These are phyloP conservation scores for Acorus calamus DNA, from an alignment of 106 monocot species.

Conservation along the genomic window DNA sequence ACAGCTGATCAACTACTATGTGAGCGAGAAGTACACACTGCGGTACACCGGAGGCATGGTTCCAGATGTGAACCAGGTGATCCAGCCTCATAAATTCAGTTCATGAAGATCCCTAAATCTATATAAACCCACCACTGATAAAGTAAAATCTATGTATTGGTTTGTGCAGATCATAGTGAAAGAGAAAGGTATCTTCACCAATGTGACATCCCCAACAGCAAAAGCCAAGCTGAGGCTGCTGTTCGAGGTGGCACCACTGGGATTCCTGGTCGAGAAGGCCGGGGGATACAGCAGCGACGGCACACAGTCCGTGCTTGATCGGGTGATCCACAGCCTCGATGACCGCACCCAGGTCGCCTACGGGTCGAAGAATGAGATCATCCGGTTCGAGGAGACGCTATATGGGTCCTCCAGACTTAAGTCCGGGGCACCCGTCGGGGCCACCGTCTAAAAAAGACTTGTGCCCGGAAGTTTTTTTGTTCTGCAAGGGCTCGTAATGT, in stretches of 20 bases:
- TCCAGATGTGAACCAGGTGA: constrained; percentile 43
- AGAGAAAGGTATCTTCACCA: constrained; percentile 96
- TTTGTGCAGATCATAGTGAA: constrained; percentile 82
- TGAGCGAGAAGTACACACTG: constrained; percentile 91
- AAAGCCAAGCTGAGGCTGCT: constrained; percentile 90
- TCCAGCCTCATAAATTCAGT: too few species aligned
- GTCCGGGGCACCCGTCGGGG: constrained; percentile 59
- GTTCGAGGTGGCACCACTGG: constrained; percentile 91
- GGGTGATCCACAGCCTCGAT: constrained; percentile 67
- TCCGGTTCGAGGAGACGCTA: constrained; percentile 87
- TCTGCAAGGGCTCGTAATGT: too few species aligned
- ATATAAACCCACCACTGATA: too few species aligned
- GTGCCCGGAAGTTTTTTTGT: too few species aligned
- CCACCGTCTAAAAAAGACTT: constrained; percentile 28
- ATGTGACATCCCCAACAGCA: constrained; percentile 71
- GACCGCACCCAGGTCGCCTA: constrained; percentile 91
- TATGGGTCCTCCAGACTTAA: constrained; percentile 81
- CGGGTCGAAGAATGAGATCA: constrained; percentile 95
- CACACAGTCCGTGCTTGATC: constrained; percentile 72
- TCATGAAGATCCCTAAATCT: too few species aligned
- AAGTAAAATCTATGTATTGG: neutral
- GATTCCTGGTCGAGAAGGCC: constrained; percentile 79
- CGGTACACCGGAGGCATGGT: constrained; percentile 99
- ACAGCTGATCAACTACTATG: constrained; percentile 85
- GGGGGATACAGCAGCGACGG: constrained; percentile 96